These are phyloP conservation scores for Solanum ossicruentum DNA, from an alignment of 257 asterid species.

Conservation along the genomic window DNA sequence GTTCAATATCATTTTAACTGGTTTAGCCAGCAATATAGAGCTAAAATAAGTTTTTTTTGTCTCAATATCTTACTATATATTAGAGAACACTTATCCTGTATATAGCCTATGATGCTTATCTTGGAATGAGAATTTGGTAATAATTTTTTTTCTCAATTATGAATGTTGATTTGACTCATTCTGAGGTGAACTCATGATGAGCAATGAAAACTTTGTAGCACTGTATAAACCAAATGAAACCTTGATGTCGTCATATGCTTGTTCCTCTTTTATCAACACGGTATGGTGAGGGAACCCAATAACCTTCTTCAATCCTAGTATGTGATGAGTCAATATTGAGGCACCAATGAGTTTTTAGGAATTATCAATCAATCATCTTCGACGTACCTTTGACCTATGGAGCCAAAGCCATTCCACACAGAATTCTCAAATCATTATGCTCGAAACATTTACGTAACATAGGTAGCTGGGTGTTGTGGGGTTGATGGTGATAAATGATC, in stretches of 20 bases:
- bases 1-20: background rate
- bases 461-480: too few species aligned
- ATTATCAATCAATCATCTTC: too few species aligned
- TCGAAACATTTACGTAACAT: too few species aligned
- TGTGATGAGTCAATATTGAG: too few species aligned
- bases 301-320: too few species aligned
- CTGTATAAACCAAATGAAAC: background rate
- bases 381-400: too few species aligned
- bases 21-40: background rate
- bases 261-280: background rate
- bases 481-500: too few species aligned
- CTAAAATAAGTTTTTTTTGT: background rate
- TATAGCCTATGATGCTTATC: background rate
- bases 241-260: background rate
- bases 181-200: too few species aligned
- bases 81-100: background rate
- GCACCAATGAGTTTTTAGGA: too few species aligned
- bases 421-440: too few species aligned
- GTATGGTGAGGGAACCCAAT: background rate
- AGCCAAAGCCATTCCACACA: too few species aligned
- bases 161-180: background rate
- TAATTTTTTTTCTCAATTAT: background rate
- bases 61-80: background rate
- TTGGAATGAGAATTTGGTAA: background rate
- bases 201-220: background rate